Evolutionary conservation across 78 protist genomes (phyloP).

Genomic region (Dictyostelium capitatum): DNA sequence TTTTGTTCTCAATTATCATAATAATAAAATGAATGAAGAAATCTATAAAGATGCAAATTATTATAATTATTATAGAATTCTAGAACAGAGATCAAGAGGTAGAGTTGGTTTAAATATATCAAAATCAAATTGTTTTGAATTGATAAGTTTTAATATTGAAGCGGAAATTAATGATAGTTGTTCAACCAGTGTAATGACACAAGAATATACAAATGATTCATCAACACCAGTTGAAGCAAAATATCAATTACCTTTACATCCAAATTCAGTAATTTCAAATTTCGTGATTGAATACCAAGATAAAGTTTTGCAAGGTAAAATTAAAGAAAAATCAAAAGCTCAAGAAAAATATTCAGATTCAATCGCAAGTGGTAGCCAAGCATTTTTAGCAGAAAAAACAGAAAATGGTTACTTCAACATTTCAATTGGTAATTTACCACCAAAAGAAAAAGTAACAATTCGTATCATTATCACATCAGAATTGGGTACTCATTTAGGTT

Average conservation of each 20-base stretch:
- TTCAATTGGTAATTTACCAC: constrained; percentile 87
- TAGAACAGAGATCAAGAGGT: background rate
- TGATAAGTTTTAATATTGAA: background rate
- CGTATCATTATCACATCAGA: constrained; percentile 78
- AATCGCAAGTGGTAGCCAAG: constrained; percentile 34
- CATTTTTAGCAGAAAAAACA: constrained; percentile 13
- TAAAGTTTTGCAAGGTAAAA: constrained; percentile 20
- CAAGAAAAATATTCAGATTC: constrained; percentile 20
- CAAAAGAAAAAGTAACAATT: constrained; percentile 19
- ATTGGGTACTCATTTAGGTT: constrained; percentile 20
- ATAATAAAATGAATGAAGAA: background rate
- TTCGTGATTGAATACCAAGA: constrained; percentile 14
- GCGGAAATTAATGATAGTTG: background rate
- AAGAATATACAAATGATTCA: background rate
- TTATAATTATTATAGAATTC: background rate
- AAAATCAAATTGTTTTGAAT: background rate
- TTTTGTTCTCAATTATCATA: no score
- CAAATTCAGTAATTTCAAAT: background rate
- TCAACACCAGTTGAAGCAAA: constrained; percentile 54
- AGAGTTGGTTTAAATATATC: background rate
- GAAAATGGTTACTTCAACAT: background rate
- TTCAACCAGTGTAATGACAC: background rate
- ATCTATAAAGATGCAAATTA: background rate
- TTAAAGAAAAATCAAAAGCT: constrained; percentile 36
- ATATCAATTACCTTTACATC: constrained; percentile 38